phyloP scores from a whole-genome alignment of 2,329 filamentous ascomycete species.

The Mariannaea sp. region DNA sequence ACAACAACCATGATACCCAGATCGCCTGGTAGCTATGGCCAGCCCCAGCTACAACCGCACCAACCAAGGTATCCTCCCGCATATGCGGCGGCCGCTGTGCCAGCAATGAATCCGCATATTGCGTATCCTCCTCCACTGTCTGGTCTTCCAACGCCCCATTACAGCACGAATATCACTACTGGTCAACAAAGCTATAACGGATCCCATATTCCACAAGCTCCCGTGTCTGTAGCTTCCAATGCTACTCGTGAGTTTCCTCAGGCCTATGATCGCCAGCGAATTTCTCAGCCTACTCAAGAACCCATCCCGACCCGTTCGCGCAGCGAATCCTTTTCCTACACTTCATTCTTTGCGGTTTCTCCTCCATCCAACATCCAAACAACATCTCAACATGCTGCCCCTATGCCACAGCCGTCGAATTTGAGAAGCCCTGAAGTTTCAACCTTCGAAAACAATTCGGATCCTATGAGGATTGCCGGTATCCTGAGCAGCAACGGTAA shows the following conservation, averaged over 20 bases:
- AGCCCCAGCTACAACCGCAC: conserved; percentile 20
- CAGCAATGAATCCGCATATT: conserved; percentile 22
- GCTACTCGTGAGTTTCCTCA: conserved; percentile 7
- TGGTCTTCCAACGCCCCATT: conserved; percentile 18
- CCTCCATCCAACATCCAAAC: conserved; percentile 13
- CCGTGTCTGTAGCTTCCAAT: conserved; percentile 5
- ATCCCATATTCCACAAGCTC: conserved; percentile 7
- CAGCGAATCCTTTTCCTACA: conserved; percentile 6
- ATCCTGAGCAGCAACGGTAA: conserved; percentile 21
- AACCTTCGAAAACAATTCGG: conserved; percentile 24
- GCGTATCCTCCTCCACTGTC: conserved; percentile 24
- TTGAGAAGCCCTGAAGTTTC: conserved; percentile 19
- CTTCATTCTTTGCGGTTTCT: conserved; percentile 12
- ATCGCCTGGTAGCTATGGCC: conserved; percentile 19
- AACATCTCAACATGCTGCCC: conserved; percentile 3
- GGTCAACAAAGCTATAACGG: conserved; percentile 21
- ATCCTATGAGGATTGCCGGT: conserved; percentile 34
- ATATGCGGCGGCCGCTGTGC: conserved; percentile 24
- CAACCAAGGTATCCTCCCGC: conserved; percentile 15
- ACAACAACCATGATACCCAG: conserved; percentile 33
- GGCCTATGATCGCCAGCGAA: conserved; percentile 18
- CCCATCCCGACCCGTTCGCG: conserved; percentile 13
- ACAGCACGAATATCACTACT: conserved; percentile 5
- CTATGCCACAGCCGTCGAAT: not conserved
- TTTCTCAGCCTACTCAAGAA: conserved; percentile 12